Evolutionary conservation across 306 rosid species (phyloP).

Genomic region (Ziziphus jujuba): DNA sequence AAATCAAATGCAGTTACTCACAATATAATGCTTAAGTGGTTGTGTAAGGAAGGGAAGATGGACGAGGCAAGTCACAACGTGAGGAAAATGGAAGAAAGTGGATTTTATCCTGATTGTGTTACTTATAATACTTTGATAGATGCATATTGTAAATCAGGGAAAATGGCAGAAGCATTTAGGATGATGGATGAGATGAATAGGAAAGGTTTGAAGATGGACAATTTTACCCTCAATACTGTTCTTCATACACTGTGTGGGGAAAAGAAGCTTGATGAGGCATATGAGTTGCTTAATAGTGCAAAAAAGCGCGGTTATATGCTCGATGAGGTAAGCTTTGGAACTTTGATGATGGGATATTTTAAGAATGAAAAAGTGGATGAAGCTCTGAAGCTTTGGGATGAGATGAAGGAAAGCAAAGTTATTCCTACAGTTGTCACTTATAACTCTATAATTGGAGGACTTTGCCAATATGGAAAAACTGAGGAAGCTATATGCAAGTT

Average conservation of each 20-base stretch:
- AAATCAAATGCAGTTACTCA: slow-evolving; percentile 57
- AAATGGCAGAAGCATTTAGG: slow-evolving; percentile 58
- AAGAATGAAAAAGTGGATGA: slow-evolving; percentile 44
- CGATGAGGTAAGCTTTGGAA: slow-evolving; percentile 84
- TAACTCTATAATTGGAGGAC: slow-evolving; percentile 68
- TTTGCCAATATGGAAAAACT: slow-evolving; percentile 65
- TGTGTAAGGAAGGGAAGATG: slow-evolving; percentile 68
- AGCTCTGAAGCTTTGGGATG: slow-evolving; percentile 79
- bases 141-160: slow-evolving; percentile 69
- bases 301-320: slow-evolving; percentile 73
- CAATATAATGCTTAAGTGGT: slow-evolving; percentile 84
- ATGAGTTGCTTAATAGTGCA: slow-evolving; percentile 45
- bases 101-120: slow-evolving; percentile 61
- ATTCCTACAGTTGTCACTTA: slow-evolving; percentile 64
- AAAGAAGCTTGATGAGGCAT: slow-evolving; percentile 69
- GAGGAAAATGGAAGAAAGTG: slow-evolving; percentile 62
- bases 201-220: slow-evolving; percentile 58
- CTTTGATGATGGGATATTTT: slow-evolving; percentile 79
- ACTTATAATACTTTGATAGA: slow-evolving; percentile 77
- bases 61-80: slow-evolving; percentile 50
- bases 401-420: slow-evolving; percentile 67
- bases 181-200: slow-evolving; percentile 77
- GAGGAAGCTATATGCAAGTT: slow-evolving; percentile 69
- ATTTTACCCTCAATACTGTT: slow-evolving; percentile 66
- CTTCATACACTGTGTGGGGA: slow-evolving; percentile 57